Percentiles rank a stretch among this genome's conserved stretches.
Evolutionary conservation across 495 filamentous ascomycete species (phyloP).

Genomic region (Poronia punctata): DNA sequence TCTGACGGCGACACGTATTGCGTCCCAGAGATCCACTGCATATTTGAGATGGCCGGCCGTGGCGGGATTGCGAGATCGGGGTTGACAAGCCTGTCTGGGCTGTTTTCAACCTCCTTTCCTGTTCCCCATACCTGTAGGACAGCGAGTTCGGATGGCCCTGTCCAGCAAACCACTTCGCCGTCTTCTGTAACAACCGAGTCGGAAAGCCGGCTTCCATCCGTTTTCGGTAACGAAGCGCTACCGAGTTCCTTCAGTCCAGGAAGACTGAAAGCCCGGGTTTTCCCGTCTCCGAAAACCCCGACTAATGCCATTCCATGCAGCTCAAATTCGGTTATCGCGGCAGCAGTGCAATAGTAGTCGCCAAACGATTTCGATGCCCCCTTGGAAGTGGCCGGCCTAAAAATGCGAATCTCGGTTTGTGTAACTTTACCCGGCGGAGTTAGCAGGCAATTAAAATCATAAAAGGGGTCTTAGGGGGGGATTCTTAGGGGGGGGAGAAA

Average conservation of each 20-base stretch:
- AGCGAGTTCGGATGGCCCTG: constrained; percentile 78
- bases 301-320: constrained; percentile 70
- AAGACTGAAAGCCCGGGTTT: constrained; percentile 71
- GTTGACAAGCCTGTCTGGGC: constrained; percentile 72
- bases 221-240: constrained; percentile 50
- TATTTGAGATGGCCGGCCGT: constrained; percentile 88
- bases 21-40: constrained; percentile 95
- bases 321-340: constrained; percentile 64
- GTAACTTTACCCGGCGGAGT: constrained; percentile 46
- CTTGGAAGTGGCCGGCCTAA: constrained; percentile 75
- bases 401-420: constrained; percentile 67
- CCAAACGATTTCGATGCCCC: constrained; percentile 87
- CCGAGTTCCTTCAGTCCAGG: constrained; percentile 82
- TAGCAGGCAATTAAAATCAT: not conserved
- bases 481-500: not conserved
- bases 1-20: constrained; percentile 87
- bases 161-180: constrained; percentile 81
- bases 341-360: constrained; percentile 69
- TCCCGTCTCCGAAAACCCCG: constrained; percentile 74
- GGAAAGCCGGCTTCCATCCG: constrained; percentile 65
- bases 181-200: constrained; percentile 63
- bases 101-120: constrained; percentile 47
- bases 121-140: constrained; percentile 75
- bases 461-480: not conserved
- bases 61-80: constrained; percentile 61